Conservation (phyloP, 2,329 filamentous ascomycete species). For the Fusarium denticulatum region DNA sequence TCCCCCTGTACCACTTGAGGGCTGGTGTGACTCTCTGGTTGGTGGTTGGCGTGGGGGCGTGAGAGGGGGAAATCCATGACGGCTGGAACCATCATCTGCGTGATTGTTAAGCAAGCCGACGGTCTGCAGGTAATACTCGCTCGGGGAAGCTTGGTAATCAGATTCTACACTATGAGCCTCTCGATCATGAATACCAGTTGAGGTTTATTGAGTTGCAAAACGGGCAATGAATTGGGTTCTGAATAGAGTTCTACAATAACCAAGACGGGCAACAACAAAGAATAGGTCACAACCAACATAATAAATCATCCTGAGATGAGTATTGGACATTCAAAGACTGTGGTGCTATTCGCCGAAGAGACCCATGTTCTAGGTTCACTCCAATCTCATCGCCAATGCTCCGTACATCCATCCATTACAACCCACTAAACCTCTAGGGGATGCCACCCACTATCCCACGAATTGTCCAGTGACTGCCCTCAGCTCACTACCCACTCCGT, state of each 20-base stretch:
- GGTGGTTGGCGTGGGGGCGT: conserved; percentile 25
- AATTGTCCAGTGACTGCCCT: conserved; percentile 22
- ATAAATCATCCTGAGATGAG: conserved; percentile 3
- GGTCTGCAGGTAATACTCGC: conserved; percentile 6
- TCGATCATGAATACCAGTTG: not conserved
- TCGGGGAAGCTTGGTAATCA: conserved; percentile 26
- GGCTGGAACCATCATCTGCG: conserved; percentile 20
- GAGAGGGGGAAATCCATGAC: conserved; percentile 38
- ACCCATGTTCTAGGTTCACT: conserved; percentile 18
- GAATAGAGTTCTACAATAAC: not conserved
- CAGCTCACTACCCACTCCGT: conserved; percentile 37
- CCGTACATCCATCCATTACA: conserved; percentile 2
- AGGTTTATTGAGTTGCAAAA: not conserved
- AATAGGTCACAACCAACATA: not conserved
- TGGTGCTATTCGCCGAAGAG: conserved; percentile 3
- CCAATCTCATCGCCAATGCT: conserved; percentile 1
- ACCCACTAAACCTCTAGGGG: conserved; percentile 20
- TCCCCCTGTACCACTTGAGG: not conserved
- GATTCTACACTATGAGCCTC: not conserved
- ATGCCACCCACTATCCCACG: conserved; percentile 7
- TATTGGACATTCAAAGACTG: conserved; percentile 17
- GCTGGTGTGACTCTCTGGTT: conserved; percentile 12
- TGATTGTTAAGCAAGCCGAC: conserved; percentile 41
- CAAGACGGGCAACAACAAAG: not conserved
- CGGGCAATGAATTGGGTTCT: not conserved